Conservation (phyloP, 2,329 filamentous ascomycete species). For the Didymella arachidicola region DNA sequence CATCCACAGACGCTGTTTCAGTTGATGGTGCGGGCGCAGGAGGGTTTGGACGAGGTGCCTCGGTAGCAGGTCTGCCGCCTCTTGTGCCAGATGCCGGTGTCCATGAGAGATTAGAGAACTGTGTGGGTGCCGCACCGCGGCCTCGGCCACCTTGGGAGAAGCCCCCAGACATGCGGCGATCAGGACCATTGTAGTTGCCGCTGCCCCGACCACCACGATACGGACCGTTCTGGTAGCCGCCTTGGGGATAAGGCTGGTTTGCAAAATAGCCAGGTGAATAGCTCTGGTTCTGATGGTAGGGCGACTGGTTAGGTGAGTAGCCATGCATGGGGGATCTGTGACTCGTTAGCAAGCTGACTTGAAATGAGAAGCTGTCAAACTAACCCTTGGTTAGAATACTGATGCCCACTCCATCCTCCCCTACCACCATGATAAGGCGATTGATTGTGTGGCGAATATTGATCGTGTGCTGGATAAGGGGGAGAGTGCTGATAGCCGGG, state of each 20-base stretch:
- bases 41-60: constrained; percentile 45
- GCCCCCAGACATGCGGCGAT: constrained; percentile 55
- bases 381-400: constrained; percentile 60
- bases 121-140: constrained; percentile 55
- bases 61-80: constrained; percentile 58
- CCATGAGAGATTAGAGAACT: constrained; percentile 77
- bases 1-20: constrained; percentile 54
- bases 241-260: constrained; percentile 63
- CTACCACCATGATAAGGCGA: constrained; percentile 66
- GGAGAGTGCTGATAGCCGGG: constrained; percentile 66
- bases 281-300: constrained; percentile 57
- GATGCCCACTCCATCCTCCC: constrained; percentile 61
- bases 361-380: constrained; percentile 29
- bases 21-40: constrained; percentile 22
- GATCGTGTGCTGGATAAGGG: constrained; percentile 64
- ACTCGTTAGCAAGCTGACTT: constrained; percentile 35
- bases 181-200: constrained; percentile 61
- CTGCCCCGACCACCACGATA: constrained; percentile 68
- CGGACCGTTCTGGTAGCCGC: constrained; percentile 58
- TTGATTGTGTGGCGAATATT: constrained; percentile 67
- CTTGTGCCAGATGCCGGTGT: constrained; percentile 64
- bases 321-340: constrained; percentile 58
- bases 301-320: constrained; percentile 64
- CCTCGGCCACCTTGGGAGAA: constrained; percentile 61
- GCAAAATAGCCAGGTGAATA: constrained; percentile 57